Evolutionary conservation across 441 rosid species (phyloP), one percentile per base, ranked within the genome.

Genomic region (Euphorbia celastroides): DNA sequence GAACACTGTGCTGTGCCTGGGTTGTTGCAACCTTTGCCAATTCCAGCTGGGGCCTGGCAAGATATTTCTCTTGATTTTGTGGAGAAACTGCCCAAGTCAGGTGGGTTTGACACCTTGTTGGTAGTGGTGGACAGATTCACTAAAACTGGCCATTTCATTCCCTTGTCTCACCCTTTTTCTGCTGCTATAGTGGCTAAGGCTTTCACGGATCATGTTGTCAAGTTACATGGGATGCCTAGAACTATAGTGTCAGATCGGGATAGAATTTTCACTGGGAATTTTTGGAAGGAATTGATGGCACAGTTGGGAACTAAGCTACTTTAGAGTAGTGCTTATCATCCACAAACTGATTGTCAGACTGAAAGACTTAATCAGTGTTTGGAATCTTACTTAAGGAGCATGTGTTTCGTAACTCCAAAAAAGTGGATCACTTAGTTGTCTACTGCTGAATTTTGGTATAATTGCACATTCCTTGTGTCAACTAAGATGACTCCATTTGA

Each of bases 271-370:
- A 65, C 50, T 0, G 36, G 69, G 11, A 5, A 7, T 11, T 65
- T 30, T 25, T 63, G 20, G 22, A 14, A 14, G 26, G 67, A 64
- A 17, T 28, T 64, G 0, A 25, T 48, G 8, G 12, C 16, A 12
- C 0, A 0, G 0, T 0, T 30, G 11, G 36, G 64, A 14, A 22
- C 13, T 0, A 13, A 30, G 1, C 1, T 65, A 0, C 13, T 51
- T 3, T 52, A n/a, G 0, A 50, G 46, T 16, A 19, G 30, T 17
- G 60, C 69, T 12, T 65, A 64, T 23, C 58, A 64, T 11, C 68
- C 59, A 9, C 27, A 63, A 9, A 34, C 38, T 34, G 38, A 34
- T 34, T 4, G 38, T 34, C 38, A 34, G 9, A 3, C 38, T 9
- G 36, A 1, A 2, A 1, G 46, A 31, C 54, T 16, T 57, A 0